Evolutionary conservation across 75 land plant species (phyloP).

Genomic region (Cupressus sempervirens): DNA sequence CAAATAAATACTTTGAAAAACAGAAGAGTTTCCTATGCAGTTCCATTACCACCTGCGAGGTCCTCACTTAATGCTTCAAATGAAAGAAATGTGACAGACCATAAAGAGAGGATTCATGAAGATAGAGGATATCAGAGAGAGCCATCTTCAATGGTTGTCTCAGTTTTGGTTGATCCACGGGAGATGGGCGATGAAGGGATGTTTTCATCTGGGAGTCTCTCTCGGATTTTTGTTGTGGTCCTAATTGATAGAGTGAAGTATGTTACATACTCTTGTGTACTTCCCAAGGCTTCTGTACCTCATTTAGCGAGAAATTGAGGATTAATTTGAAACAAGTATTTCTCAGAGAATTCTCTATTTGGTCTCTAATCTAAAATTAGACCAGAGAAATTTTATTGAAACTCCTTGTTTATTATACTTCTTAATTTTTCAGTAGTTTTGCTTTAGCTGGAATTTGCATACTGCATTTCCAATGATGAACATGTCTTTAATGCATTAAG

Average conservation of each 20-base stretch:
- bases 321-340: neutral
- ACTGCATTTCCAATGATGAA: neutral
- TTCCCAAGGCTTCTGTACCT: slow-evolving; percentile 47
- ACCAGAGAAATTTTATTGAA: neutral
- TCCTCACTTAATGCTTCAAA: slow-evolving; percentile 20
- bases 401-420: neutral
- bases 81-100: slow-evolving; percentile 8
- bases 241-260: slow-evolving; percentile 90
- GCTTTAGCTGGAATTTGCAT: neutral
- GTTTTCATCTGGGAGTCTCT: slow-evolving; percentile 43
- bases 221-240: slow-evolving; percentile 89
- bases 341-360: neutral
- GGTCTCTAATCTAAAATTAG: neutral
- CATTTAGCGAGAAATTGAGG: slow-evolving; percentile 5
- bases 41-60: slow-evolving; percentile 46
- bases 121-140: slow-evolving; percentile 28
- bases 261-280: slow-evolving; percentile 91
- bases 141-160: slow-evolving; percentile 75
- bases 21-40: slow-evolving; percentile 47
- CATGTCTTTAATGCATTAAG: neutral
- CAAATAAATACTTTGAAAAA: slow-evolving; percentile 18
- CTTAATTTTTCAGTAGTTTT: neutral
- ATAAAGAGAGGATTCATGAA: slow-evolving; percentile 24
- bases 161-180: slow-evolving; percentile 70
- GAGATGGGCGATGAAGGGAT: slow-evolving; percentile 63